These are phyloP conservation scores for Myrmaecium sp. DNA, from an alignment of 2,329 filamentous ascomycete genomes.

Conservation along the genomic window DNA sequence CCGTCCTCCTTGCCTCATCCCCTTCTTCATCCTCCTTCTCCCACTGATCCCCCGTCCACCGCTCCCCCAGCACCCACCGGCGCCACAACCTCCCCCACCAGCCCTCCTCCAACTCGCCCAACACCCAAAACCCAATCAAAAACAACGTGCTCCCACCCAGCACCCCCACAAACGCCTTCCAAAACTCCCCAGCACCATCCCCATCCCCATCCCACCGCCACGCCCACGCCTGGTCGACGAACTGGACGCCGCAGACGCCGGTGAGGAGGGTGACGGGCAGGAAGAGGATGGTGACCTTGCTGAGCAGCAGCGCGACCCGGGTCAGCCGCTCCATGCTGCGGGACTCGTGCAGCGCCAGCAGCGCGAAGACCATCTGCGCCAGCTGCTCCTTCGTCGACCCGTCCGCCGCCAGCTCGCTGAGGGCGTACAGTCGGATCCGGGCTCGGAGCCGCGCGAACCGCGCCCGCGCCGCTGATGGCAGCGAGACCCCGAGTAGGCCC, in stretches of 20 bases:
- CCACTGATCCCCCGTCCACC: too few relatives aligned
- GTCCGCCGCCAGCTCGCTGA: conserved; percentile 45
- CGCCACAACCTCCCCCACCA: too few relatives aligned
- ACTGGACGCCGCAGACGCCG: conserved; percentile 53
- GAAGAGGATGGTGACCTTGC: conserved; percentile 61
- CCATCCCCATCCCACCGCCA: too few relatives aligned
- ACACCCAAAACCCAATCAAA: too few relatives aligned
- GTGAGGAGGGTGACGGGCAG: conserved; percentile 61
- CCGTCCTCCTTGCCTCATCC: too few relatives aligned
- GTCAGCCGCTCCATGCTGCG: conserved; percentile 55
- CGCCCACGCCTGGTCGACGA: too few relatives aligned
- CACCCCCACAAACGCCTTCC: too few relatives aligned
- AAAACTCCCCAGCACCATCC: too few relatives aligned
- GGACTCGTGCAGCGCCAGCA: conserved; percentile 60
- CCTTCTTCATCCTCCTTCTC: too few relatives aligned
- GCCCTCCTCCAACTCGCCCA: too few relatives aligned
- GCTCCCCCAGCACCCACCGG: too few relatives aligned
- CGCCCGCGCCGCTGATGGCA: conserved; percentile 33
- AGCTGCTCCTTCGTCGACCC: conserved; percentile 54
- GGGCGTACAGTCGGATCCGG: conserved; percentile 41
- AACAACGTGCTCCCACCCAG: too few relatives aligned
- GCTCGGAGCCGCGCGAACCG: conserved; percentile 44
- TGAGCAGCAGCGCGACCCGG: conserved; percentile 52
- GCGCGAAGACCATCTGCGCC: conserved; percentile 56
- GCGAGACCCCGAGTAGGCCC: conserved; percentile 25